Percentiles rank a stretch among this genome's conserved stretches.
Evolutionary conservation across 2,329 filamentous ascomycete species (phyloP).

Genomic region (Ampelomyces quisqualis): DNA sequence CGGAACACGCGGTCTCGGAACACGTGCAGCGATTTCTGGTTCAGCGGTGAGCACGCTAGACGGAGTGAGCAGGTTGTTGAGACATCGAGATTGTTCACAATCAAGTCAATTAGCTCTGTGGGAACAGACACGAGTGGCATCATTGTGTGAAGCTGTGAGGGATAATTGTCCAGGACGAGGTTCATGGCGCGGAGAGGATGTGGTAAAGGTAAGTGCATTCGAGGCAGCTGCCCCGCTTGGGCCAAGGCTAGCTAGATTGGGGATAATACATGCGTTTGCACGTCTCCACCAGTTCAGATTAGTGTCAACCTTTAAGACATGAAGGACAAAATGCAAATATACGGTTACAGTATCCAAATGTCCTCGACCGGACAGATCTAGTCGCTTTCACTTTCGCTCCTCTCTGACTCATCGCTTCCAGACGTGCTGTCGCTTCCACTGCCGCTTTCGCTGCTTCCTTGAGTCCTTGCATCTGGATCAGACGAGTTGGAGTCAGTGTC

Average conservation of each 20-base stretch:
- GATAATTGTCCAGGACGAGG: neutral
- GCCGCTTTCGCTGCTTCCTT: neutral
- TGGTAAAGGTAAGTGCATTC: neutral
- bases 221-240: conserved; percentile 5
- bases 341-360: no score
- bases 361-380: no score
- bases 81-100: conserved; percentile 22
- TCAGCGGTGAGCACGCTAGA: conserved; percentile 17
- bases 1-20: conserved; percentile 30
- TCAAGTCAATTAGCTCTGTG: conserved; percentile 26
- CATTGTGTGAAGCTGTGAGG: no score
- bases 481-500: neutral
- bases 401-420: no score
- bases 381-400: no score
- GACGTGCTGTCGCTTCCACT: conserved; percentile 11
- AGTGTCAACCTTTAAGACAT: no score
- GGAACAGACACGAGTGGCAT: conserved; percentile 21
- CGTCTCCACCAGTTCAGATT: no score
- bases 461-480: neutral
- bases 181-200: neutral
- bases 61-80: conserved; percentile 20
- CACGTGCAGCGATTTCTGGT: conserved; percentile 16
- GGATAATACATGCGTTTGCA: conserved; percentile 1
- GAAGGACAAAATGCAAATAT: no score
- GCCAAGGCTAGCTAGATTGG: conserved; percentile 12